Conservation (phyloP, 1,284 basidiomycete species). For the Leccinum glutinopallens region DNA sequence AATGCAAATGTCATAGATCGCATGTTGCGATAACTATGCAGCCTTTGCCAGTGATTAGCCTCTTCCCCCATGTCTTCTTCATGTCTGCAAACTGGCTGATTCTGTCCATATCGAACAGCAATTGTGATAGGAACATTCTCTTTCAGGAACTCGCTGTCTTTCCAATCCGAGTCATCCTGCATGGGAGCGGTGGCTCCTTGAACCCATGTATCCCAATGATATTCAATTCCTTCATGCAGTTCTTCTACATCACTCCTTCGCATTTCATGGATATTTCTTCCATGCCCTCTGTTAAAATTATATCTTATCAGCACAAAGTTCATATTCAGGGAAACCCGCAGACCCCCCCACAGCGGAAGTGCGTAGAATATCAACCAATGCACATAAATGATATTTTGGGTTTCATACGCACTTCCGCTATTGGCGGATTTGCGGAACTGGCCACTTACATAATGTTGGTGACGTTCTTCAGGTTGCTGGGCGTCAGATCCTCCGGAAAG, state of each 20-base stretch:
- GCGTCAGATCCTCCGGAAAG: not conserved
- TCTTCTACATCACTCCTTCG: not conserved
- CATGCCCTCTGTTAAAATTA: not conserved
- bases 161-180: not conserved
- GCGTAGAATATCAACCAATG: not conserved
- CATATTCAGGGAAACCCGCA: not conserved
- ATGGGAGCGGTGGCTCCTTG: not conserved
- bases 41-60: slow-evolving; percentile 1
- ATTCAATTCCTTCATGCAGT: not conserved
- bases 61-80: not conserved
- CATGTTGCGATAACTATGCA: not conserved
- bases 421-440: not conserved
- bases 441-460: not conserved
- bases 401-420: not conserved
- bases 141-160: not conserved
- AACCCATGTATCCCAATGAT: slow-evolving; percentile 4
- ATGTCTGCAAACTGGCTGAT: slow-evolving; percentile 2
- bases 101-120: slow-evolving; percentile 10
- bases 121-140: slow-evolving; percentile 1
- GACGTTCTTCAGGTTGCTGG: not conserved
- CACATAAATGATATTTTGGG: too few relatives aligned
- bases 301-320: too few relatives aligned
- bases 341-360: not conserved
- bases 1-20: slow-evolving; percentile 6
- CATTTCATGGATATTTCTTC: slow-evolving; percentile 2